A percentile compares a stretch with the other conserved stretches of the same genome.
Evolutionary conservation across 2,329 filamentous ascomycete genomes (phyloP).

Genomic region (Aspergillus neotritici): DNA sequence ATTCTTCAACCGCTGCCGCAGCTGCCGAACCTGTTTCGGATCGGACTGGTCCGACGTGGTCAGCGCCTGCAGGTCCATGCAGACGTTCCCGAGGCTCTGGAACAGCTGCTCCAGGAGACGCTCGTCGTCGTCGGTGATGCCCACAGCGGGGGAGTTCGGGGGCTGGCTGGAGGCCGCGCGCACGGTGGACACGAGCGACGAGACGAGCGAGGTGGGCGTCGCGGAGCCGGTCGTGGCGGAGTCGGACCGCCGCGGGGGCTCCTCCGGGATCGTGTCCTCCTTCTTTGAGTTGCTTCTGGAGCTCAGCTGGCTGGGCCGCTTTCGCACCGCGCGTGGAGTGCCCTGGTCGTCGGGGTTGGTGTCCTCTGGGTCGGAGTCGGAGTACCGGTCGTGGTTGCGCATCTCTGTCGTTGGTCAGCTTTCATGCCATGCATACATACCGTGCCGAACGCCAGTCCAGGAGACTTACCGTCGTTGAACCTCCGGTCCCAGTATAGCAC

Average conservation of each 20-base stretch:
- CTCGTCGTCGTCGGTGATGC: slow-evolving; percentile 50
- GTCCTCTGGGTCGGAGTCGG: slow-evolving; percentile 12
- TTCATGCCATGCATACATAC: neutral
- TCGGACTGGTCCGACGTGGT: slow-evolving; percentile 45
- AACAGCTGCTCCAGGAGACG: slow-evolving; percentile 53
- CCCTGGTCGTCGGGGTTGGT: slow-evolving; percentile 10
- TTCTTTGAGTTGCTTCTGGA: neutral
- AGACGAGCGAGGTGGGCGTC: slow-evolving; percentile 28
- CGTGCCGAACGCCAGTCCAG: neutral
- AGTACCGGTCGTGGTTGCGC: slow-evolving; percentile 18
- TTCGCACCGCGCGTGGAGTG: slow-evolving; percentile 20
- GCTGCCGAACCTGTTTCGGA: slow-evolving; percentile 54
- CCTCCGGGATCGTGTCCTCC: neutral
- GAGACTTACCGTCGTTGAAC: slow-evolving; percentile 29
- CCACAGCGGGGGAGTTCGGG: slow-evolving; percentile 15
- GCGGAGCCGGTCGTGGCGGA: slow-evolving; percentile 24
- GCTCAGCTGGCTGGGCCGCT: slow-evolving; percentile 11
- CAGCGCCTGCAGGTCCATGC: slow-evolving; percentile 44
- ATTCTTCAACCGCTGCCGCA: slow-evolving; percentile 67
- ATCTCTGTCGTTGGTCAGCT: slow-evolving; percentile 17
- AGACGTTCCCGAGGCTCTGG: slow-evolving; percentile 46
- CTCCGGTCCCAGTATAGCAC: slow-evolving; percentile 36
- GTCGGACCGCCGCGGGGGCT: slow-evolving; percentile 21
- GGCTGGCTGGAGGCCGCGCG: slow-evolving; percentile 29
- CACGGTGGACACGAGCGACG: slow-evolving; percentile 36